Base-by-base conservation (phyloP, 768 basidiomycete species). In the Boletus huronensis region DNA sequence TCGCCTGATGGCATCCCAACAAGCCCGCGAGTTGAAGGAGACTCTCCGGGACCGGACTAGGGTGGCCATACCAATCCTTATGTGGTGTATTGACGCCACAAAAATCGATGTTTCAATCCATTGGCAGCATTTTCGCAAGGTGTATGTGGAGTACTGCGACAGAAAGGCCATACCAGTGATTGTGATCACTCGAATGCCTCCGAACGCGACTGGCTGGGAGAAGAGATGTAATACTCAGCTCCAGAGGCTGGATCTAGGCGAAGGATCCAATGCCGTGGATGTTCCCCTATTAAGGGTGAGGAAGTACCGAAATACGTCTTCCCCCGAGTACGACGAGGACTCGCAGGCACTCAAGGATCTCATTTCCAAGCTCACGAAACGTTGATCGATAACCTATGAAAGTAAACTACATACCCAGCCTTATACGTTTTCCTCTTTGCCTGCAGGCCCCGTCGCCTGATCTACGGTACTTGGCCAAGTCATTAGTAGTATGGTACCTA, bases 41-140 rank as follows among this genome's bases (percentile, higher is more conserved):
- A 25, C 53, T 26, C 45, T 68, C 14, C 49, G 51, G 3, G 32
- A 26, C 19, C 36, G 60, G 19, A 59, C 43, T 16, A 59, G 6
- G n/a, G 14, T 9, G 13, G 32, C 52, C 5, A 48, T 9, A 35
- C 62, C 64, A 21, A 57, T 65, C 17, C 52, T 66, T 7, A n/a
- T 68, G 16, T 67, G 65, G 65, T 67, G 65, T 45, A 61, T 68
- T 17, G 38, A 58, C 19, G 65, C 66, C 50, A 14, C 55, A 28
- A 65, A 66, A 26, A 26, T 68, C 29, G 57, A 45, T 1, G 49
- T 57, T 3, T 10, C 29, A 2, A 17, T 23, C 6, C 66, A 60
- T 3, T 66, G 66, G 64, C 34, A 58, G 6, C 57, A 50, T 21
- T 66, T 66, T 38, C 55, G 38, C 31, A 68, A 48, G 52, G 61